Conservation (phyloP, 75 land plant genomes). For the Sequoiadendron giganteum region DNA sequence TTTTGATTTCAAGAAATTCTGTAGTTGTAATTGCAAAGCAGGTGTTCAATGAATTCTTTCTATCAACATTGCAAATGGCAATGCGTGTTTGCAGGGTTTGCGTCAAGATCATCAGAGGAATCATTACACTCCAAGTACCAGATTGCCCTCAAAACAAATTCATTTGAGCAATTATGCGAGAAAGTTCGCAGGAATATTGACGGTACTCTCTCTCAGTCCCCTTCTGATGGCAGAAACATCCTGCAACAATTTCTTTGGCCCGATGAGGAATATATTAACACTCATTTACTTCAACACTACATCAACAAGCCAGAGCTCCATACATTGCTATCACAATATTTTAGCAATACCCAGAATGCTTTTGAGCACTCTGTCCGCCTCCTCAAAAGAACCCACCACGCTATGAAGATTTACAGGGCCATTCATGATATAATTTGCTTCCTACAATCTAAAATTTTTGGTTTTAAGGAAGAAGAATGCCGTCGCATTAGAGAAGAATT, state of each 20-base stretch:
- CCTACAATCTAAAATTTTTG: background rate
- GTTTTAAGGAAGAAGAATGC: background rate
- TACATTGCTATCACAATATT: constrained; percentile 29
- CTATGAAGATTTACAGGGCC: constrained; percentile 14
- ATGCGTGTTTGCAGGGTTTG: background rate
- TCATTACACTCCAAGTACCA: constrained; percentile 34
- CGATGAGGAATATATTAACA: constrained; percentile 36
- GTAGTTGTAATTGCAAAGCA: no score
- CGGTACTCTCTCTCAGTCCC: constrained; percentile 30
- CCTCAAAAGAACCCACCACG: constrained; percentile 27
- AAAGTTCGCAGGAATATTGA: constrained; percentile 27
- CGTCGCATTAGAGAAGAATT: background rate
- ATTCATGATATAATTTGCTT: background rate
- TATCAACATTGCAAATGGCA: background rate
- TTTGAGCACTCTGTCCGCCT: constrained; percentile 35
- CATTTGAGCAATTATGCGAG: constrained; percentile 45
- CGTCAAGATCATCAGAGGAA: background rate
- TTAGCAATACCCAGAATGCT: constrained; percentile 34
- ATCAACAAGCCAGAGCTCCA: background rate
- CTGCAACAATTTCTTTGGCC: constrained; percentile 40
- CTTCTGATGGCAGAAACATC: constrained; percentile 2
- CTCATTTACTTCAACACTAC: background rate
- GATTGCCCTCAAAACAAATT: constrained; percentile 44
- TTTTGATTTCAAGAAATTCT: background rate
- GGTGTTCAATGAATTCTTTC: background rate